Conservation (phyloP, 192 early-diverging fungal species). For the Diversispora eburnea region DNA sequence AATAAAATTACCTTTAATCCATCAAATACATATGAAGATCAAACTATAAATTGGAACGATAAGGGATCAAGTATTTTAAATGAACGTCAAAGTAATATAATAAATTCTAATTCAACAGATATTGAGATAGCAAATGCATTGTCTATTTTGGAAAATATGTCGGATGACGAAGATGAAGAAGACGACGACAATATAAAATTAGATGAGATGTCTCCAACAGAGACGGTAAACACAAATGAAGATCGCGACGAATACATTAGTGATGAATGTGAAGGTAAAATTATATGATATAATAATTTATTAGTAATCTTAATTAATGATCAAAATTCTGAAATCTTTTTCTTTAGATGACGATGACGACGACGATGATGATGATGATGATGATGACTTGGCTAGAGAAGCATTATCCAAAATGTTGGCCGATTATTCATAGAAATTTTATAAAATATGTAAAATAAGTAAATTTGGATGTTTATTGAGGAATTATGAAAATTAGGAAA, state of each 20-base stretch:
- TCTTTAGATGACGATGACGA: background rate
- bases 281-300: background rate
- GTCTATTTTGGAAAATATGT: background rate
- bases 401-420: slow-evolving; percentile 1
- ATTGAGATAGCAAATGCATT: background rate
- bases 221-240: too few species aligned
- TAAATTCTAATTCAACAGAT: background rate
- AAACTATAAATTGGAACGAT: background rate
- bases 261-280: background rate
- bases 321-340: background rate
- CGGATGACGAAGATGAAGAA: background rate
- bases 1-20: background rate
- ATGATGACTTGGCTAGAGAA: background rate
- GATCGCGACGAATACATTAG: too few species aligned
- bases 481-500: too few species aligned
- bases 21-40: background rate
- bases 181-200: background rate
- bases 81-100: background rate
- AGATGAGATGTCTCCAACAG: too few species aligned
- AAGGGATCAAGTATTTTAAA: background rate
- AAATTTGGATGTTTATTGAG: too few species aligned
- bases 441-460: too few species aligned
- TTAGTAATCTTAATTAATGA: background rate
- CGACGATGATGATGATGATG: background rate
- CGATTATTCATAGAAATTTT: background rate